Percentiles rank a stretch among this genome's conserved stretches.
Evolutionary conservation across 2,329 filamentous ascomycete genomes (phyloP).

Genomic region (Monosporascus sp.): DNA sequence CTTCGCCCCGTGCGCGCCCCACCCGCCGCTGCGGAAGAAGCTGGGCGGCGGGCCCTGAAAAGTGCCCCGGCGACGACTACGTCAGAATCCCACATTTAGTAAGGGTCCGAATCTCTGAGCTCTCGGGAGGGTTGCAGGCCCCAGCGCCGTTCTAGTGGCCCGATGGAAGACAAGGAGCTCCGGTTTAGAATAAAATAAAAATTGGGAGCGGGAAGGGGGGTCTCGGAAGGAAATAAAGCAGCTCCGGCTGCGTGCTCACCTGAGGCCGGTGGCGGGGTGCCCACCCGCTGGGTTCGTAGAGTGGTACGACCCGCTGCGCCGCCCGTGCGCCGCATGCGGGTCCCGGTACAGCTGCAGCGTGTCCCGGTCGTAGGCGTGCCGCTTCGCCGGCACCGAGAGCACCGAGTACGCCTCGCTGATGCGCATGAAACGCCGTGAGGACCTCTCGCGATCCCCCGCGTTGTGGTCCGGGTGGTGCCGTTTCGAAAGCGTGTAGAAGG

Average conservation of each 20-base stretch:
- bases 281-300: constrained; percentile 62
- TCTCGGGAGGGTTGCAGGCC: too few relatives aligned
- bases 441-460: constrained; percentile 56
- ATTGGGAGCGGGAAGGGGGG: too few relatives aligned
- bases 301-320: constrained; percentile 46
- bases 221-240: too few relatives aligned
- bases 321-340: constrained; percentile 16
- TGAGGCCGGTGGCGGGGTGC: constrained; percentile 76
- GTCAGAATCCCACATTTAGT: too few relatives aligned
- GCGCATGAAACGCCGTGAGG: constrained; percentile 71
- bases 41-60: constrained; percentile 85
- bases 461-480: constrained; percentile 90
- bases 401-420: constrained; percentile 80
- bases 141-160: too few relatives aligned
- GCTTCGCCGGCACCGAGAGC: constrained; percentile 68
- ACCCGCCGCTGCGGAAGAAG: constrained; percentile 80
- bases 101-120: too few relatives aligned
- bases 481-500: constrained; percentile 90
- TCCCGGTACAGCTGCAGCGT: constrained; percentile 39
- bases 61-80: constrained; percentile 60
- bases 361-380: constrained; percentile 76
- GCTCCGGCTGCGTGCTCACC: too few relatives aligned
- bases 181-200: too few relatives aligned
- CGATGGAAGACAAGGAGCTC: too few relatives aligned
- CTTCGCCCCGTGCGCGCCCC: constrained; percentile 62